Percentiles rank a stretch among this genome's conserved stretches.
These are phyloP conservation scores for Aspergillus mulundensis DNA, from an alignment of 495 filamentous ascomycete genomes.

Conservation along the genomic window DNA sequence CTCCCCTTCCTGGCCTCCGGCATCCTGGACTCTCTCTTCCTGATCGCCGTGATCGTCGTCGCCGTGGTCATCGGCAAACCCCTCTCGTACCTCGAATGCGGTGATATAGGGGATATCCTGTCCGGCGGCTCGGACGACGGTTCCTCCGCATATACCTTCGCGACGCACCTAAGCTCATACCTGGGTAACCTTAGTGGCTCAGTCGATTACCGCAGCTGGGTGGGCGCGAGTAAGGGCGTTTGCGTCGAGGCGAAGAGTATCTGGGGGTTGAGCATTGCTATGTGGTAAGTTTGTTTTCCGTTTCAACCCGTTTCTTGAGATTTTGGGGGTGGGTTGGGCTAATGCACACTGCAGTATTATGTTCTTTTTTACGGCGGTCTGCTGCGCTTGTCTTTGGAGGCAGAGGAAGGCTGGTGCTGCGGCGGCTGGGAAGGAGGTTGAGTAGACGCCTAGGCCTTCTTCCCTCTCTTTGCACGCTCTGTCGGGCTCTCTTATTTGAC, in stretches of 20 bases:
- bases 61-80: conserved; percentile 75
- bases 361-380: conserved; percentile 61
- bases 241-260: conserved; percentile 85
- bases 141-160: conserved; percentile 42
- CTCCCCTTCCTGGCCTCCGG: conserved; percentile 67
- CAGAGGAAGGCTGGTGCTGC: conserved; percentile 34
- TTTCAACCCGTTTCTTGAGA: too few species aligned
- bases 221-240: conserved; percentile 61
- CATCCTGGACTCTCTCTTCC: conserved; percentile 59
- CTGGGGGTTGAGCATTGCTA: conserved; percentile 82
- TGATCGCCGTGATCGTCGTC: conserved; percentile 69
- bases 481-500: too few species aligned
- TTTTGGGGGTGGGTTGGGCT: background rate
- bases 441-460: background rate
- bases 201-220: conserved; percentile 56
- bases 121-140: conserved; percentile 18
- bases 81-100: conserved; percentile 72
- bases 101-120: conserved; percentile 40
- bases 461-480: background rate
- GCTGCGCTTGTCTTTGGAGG: conserved; percentile 56
- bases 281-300: conserved; percentile 51
- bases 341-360: conserved; percentile 49
- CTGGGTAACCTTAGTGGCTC: conserved; percentile 36
- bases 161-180: conserved; percentile 38
- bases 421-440: background rate